Conservation (phyloP, 768 basidiomycete species). For the Artomyces pyxidatus region DNA sequence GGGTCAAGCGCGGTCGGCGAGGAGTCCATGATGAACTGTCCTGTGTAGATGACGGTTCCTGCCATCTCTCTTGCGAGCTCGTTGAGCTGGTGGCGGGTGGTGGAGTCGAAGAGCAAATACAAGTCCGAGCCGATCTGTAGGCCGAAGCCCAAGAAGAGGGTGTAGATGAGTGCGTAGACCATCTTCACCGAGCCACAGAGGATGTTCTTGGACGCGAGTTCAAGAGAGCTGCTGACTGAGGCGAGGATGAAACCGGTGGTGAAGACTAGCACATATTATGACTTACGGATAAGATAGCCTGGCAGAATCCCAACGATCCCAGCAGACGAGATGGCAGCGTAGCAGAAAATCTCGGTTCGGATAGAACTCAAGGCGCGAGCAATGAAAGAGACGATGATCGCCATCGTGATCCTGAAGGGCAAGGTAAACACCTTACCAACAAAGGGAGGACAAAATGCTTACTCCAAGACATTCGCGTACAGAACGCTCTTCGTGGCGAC, state of each 20-base stretch:
- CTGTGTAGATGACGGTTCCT: slow-evolving; percentile 43
- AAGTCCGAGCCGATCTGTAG: slow-evolving; percentile 77
- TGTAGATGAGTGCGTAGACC: slow-evolving; percentile 79
- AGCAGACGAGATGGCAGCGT: slow-evolving; percentile 81
- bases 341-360: slow-evolving; percentile 69
- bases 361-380: slow-evolving; percentile 80
- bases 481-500: slow-evolving; percentile 67
- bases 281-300: slow-evolving; percentile 72
- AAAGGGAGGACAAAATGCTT: slow-evolving; percentile 22
- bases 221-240: slow-evolving; percentile 70
- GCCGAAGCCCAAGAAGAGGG: slow-evolving; percentile 75
- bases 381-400: slow-evolving; percentile 70
- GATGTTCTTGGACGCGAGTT: slow-evolving; percentile 77
- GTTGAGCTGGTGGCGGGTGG: slow-evolving; percentile 44
- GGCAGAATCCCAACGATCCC: slow-evolving; percentile 83
- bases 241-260: slow-evolving; percentile 2
- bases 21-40: slow-evolving; percentile 57
- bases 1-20: slow-evolving; percentile 31
- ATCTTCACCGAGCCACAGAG: slow-evolving; percentile 76
- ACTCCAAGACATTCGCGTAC: slow-evolving; percentile 91
- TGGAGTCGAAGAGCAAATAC: slow-evolving; percentile 58
- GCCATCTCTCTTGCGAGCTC: slow-evolving; percentile 42
- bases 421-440: not conserved
- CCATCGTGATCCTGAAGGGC: slow-evolving; percentile 59
- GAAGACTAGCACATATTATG: not conserved